phyloP scores from a whole-genome alignment of 352 stramenopile species.

The Phytophthora chlamydospora region DNA sequence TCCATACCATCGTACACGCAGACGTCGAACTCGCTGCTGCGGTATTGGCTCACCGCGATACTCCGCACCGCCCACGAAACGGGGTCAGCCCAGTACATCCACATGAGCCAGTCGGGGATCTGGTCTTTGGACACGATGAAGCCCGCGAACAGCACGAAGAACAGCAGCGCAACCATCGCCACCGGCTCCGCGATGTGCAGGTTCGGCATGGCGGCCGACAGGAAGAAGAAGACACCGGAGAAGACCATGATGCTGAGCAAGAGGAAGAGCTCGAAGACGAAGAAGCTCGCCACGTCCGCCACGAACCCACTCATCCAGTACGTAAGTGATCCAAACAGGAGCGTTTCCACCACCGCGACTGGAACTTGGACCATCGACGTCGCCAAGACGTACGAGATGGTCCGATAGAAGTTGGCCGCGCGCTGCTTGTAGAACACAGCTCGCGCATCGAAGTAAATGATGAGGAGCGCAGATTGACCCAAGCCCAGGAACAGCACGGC shows the following conservation, averaged over 20 bases:
- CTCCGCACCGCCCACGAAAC: constrained; percentile 16
- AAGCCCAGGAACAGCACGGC: constrained; percentile 61
- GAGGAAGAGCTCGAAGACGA: constrained; percentile 17
- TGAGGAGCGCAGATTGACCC: constrained; percentile 53
- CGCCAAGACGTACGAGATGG: constrained; percentile 33
- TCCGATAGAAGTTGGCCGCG: constrained; percentile 54
- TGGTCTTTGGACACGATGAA: constrained; percentile 33
- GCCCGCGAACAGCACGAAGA: constrained; percentile 39
- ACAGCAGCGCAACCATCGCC: constrained; percentile 31
- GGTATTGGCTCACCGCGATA: constrained; percentile 38
- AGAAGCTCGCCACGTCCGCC: background rate
- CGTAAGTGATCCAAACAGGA: constrained; percentile 70
- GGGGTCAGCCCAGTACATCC: constrained; percentile 9
- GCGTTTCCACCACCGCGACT: constrained; percentile 45
- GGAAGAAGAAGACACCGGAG: constrained; percentile 22
- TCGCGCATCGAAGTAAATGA: constrained; percentile 56
- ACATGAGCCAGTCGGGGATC: constrained; percentile 33
- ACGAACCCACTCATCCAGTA: constrained; percentile 81
- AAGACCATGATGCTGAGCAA: constrained; percentile 14
- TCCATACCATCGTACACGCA: constrained; percentile 31
- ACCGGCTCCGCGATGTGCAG: constrained; percentile 40
- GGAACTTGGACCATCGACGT: constrained; percentile 16
- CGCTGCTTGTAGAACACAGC: constrained; percentile 68
- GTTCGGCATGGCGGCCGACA: constrained; percentile 26
- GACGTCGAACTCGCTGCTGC: constrained; percentile 6